phyloP scores from a whole-genome alignment of 371 early-diverging fungal species.

The Choanephora cucurbitarum region DNA sequence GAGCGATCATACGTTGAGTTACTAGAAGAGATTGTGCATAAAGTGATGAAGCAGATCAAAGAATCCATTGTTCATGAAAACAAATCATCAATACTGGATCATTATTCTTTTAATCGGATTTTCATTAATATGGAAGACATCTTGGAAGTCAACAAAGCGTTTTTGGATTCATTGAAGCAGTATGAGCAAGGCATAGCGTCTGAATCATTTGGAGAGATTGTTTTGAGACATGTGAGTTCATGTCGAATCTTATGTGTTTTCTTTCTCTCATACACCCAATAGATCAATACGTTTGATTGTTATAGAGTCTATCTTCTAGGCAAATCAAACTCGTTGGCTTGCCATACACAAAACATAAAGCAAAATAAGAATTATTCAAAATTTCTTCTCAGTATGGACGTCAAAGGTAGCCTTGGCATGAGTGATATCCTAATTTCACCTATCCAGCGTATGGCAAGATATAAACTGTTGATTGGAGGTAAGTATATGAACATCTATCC shows the following conservation, averaged over 20 bases:
- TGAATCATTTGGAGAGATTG: constrained; percentile 28
- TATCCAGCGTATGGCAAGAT: constrained; percentile 31
- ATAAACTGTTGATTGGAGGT: constrained; percentile 21
- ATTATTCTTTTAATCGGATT: constrained; percentile 25
- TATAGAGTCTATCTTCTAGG: constrained; percentile 28
- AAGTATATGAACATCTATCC: neutral
- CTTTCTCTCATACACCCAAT: neutral
- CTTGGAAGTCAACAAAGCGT: constrained; percentile 19
- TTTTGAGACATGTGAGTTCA: constrained; percentile 24
- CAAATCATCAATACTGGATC: constrained; percentile 23
- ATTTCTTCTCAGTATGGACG: constrained; percentile 17
- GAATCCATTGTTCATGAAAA: constrained; percentile 17
- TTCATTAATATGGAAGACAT: constrained; percentile 32
- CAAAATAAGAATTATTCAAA: constrained; percentile 18
- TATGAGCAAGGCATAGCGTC: constrained; percentile 10
- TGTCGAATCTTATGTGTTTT: neutral
- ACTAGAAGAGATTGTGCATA: constrained; percentile 21
- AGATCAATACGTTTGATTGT: constrained; percentile 23
- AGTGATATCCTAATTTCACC: constrained; percentile 25
- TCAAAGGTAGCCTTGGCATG: constrained; percentile 16
- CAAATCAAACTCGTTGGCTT: constrained; percentile 8
- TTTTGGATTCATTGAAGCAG: constrained; percentile 18
- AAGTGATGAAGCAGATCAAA: constrained; percentile 22
- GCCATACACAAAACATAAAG: constrained; percentile 20
- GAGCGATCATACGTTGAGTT: constrained; percentile 26